Evolutionary conservation across 2,329 filamentous ascomycete genomes (phyloP), one percentile per base, ranked within the genome.

Genomic region (Fusarium lyarnte): DNA sequence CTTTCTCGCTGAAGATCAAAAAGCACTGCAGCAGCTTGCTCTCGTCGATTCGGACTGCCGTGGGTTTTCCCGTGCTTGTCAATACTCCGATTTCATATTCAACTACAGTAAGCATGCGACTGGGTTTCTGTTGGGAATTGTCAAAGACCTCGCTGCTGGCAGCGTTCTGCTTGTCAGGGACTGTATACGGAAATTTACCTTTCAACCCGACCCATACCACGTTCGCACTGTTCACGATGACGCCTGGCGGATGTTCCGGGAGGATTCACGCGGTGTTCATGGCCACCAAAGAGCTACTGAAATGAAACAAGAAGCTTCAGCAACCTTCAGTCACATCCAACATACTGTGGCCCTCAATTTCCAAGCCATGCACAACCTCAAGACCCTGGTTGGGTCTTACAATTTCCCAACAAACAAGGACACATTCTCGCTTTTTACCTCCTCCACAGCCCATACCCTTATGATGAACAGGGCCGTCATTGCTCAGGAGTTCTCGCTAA

Each of bases 11-110:
- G 55, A 70, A 10, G 67, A 35, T 4, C 4, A 13, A 10, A 3
- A 49, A 35, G 46, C 46, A 13, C 19, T 19, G 46, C 7, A n/a
- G 6, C 5, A 49, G 5, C 46, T 49, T 23, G 29, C 31, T 66
- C 47, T 68, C 14, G 70, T 72, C 16, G 74, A 70, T 19, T 74
- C 63, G 36, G 63, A 73, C 31, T 75, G 72, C 29, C 49, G 68
- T 12, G 65, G 58, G 38, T 58, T 75, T 5, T 63, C 72, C 23
- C 68, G 63, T 23, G 60, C 53, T 27, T 46, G 54, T 21, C 68
- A 72, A 27, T 74, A 72, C 55, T 65, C 47, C 39, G 65, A 72
- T 2, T 31, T 73, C 14, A 21, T 5, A 17, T 68, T 72, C 25
- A 58, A 74, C 58, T 73, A 65, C 35, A 66, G 63, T 23, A 12